A percentile compares a stretch with the other conserved stretches of the same genome.
phyloP scores from a whole-genome alignment of 176 grass and related monocot genomes.

The Phoenix roebelenii region DNA sequence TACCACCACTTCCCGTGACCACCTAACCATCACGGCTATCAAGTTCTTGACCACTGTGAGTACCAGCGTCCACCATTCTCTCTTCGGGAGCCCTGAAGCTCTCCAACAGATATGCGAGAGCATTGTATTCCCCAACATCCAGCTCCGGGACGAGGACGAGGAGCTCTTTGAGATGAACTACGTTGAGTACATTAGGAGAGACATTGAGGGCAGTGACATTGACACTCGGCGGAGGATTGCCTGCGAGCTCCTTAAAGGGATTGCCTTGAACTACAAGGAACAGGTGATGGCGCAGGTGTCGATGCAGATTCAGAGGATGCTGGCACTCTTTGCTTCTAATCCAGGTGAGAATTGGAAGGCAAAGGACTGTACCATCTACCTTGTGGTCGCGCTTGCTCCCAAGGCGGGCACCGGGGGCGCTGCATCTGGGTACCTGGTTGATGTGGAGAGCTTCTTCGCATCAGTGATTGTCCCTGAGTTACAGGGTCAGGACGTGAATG shows the following conservation, averaged over 20 bases:
- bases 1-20: conserved; percentile 39
- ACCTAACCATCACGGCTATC: conserved; percentile 78
- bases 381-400: conserved; percentile 78
- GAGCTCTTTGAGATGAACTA: conserved; percentile 89
- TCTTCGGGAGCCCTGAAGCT: conserved; percentile 61
- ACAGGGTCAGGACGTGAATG: conserved; percentile 56
- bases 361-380: conserved; percentile 90
- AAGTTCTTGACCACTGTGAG: conserved; percentile 87
- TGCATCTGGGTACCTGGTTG: conserved; percentile 44
- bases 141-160: conserved; percentile 83
- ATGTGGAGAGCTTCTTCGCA: conserved; percentile 87
- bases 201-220: conserved; percentile 80
- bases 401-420: conserved; percentile 47
- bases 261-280: conserved; percentile 74
- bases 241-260: conserved; percentile 67
- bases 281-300: conserved; percentile 66
- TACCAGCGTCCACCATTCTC: conserved; percentile 75
- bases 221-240: conserved; percentile 79
- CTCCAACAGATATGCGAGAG: conserved; percentile 79
- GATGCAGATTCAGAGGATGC: conserved; percentile 73
- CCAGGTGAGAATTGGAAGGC: conserved; percentile 79
- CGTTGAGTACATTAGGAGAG: conserved; percentile 87
- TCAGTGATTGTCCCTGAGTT: conserved; percentile 84
- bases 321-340: conserved; percentile 53
- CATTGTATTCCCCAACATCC: conserved; percentile 88